Conservation (phyloP, 179 eudicot genomes). For the Gypsophila paniculata region DNA sequence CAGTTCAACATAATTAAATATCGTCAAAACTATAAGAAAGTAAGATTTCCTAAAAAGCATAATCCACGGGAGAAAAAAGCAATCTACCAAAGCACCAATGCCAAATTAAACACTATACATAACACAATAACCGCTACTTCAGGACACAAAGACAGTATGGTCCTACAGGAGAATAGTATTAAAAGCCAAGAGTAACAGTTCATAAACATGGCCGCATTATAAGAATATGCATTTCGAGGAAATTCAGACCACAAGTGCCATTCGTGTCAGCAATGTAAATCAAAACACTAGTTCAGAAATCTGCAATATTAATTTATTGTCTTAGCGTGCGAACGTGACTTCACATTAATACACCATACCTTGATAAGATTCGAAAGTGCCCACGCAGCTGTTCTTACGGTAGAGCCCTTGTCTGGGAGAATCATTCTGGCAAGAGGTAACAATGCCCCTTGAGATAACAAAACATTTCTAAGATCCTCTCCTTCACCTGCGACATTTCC, state of each 20-base stretch:
- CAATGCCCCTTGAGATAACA: slow-evolving; percentile 87
- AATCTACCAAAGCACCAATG: no score
- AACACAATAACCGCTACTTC: no score
- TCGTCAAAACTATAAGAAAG: no score
- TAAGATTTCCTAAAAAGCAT: no score
- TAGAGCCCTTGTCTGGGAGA: slow-evolving; percentile 85
- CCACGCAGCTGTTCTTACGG: slow-evolving; percentile 97
- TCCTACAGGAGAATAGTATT: no score
- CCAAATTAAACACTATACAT: no score
- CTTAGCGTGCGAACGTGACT: not conserved
- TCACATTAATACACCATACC: slow-evolving; percentile 38
- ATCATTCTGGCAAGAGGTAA: slow-evolving; percentile 90
- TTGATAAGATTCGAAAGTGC: slow-evolving; percentile 92
- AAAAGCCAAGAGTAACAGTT: no score
- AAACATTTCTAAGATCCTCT: slow-evolving; percentile 74
- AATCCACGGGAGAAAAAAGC: no score
- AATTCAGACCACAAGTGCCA: not conserved
- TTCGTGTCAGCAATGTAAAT: not conserved
- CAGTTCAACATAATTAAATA: no score
- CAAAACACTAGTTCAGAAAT: not conserved
- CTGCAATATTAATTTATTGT: not conserved
- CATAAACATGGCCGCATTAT: no score
- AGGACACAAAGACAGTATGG: no score
- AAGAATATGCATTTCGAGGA: no score
- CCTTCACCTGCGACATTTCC: slow-evolving; percentile 99